These are phyloP conservation scores for Fusarium sp. DNA, from an alignment of 2,329 filamentous ascomycete genomes.

Conservation along the genomic window DNA sequence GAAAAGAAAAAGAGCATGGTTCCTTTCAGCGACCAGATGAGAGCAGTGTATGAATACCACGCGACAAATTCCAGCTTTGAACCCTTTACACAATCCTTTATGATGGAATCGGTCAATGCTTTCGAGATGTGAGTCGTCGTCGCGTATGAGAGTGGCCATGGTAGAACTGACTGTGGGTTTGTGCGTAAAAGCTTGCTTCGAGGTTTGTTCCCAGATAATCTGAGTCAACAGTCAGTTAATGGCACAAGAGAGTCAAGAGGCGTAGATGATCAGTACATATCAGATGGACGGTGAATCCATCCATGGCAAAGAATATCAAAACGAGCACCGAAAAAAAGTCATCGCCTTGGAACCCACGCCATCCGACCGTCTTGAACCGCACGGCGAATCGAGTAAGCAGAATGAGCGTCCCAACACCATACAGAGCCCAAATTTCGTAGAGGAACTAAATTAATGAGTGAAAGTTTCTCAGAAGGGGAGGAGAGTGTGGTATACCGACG, in stretches of 20 bases:
- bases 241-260: fast-evolving
- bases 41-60: slow-evolving; percentile 55
- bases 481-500: background rate
- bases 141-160: fast-evolving
- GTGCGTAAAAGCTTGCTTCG: slow-evolving; percentile 21
- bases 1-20: slow-evolving; percentile 48
- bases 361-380: slow-evolving; percentile 53
- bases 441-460: slow-evolving; percentile 39
- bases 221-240: background rate
- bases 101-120: slow-evolving; percentile 45
- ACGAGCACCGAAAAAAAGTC: slow-evolving; percentile 53
- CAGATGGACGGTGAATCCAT: slow-evolving; percentile 51
- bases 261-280: slow-evolving; percentile 40
- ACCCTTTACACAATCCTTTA: slow-evolving; percentile 47
- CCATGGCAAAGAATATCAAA: slow-evolving; percentile 50
- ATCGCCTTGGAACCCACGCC: slow-evolving; percentile 53
- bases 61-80: slow-evolving; percentile 54
- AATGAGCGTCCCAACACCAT: slow-evolving; percentile 47
- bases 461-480: background rate
- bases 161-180: slow-evolving; percentile 7
- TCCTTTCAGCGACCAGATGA: slow-evolving; percentile 52
- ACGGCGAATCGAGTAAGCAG: slow-evolving; percentile 51
- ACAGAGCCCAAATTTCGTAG: slow-evolving; percentile 48
- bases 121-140: background rate
- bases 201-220: slow-evolving; percentile 39